These are phyloP conservation scores for Agapanthus africanus DNA, from an alignment of 106 monocot genomes.

Conservation along the genomic window DNA sequence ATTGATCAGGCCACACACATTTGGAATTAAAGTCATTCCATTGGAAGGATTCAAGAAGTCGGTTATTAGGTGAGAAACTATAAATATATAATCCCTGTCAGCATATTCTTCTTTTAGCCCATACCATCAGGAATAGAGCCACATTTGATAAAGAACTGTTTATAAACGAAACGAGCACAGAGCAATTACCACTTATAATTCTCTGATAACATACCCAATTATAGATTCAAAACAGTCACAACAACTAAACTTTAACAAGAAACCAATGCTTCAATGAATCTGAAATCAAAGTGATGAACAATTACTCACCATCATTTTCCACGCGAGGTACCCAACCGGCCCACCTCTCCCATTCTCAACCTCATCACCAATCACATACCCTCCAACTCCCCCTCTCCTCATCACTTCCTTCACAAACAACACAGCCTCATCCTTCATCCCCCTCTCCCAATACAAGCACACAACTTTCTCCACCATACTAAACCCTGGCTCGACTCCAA, in stretches of 20 bases:
- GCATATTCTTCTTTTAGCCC: not conserved
- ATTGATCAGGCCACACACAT: too few relatives aligned
- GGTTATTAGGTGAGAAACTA: too few relatives aligned
- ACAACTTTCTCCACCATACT: conserved; percentile 94
- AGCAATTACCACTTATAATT: not conserved
- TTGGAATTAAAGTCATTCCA: too few relatives aligned
- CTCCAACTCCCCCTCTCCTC: conserved; percentile 45
- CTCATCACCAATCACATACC: conserved; percentile 17
- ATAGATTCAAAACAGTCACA: not conserved
- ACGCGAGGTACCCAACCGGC: conserved; percentile 74
- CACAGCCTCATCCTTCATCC: conserved; percentile 67
- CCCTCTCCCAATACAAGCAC: conserved; percentile 83
- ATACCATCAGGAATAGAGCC: not conserved
- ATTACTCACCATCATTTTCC: conserved; percentile 89
- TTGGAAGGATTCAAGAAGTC: too few relatives aligned
- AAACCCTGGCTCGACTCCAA: conserved; percentile 81
- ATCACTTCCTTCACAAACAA: conserved; percentile 69
- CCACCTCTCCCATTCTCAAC: conserved; percentile 45
- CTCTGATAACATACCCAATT: not conserved
- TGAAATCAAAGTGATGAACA: not conserved
- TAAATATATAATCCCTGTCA: too few relatives aligned
- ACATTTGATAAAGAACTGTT: not conserved
- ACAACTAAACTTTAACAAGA: not conserved
- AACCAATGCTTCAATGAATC: not conserved
- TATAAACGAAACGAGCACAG: not conserved